Percentiles rank a stretch among this genome's conserved stretches.
These are phyloP conservation scores for Globisporangium perplexum DNA, from an alignment of 352 stramenopile genomes.

Conservation along the genomic window DNA sequence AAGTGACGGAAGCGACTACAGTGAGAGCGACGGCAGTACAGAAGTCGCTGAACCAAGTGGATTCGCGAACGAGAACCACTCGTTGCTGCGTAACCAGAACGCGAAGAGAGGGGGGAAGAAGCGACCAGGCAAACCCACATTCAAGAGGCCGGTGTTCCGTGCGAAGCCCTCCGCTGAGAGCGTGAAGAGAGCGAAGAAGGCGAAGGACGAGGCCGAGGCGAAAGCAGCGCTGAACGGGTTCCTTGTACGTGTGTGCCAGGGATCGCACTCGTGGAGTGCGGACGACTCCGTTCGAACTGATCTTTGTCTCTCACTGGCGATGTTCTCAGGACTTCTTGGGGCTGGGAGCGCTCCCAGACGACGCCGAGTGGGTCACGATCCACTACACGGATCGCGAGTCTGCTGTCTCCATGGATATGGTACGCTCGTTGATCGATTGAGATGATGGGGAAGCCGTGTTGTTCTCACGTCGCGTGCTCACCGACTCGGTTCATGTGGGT, in stretches of 20 bases:
- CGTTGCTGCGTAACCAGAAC: conserved; percentile 27
- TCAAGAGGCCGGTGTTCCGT: conserved; percentile 20
- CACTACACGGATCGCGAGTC: conserved; percentile 72
- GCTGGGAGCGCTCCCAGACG: conserved; percentile 64
- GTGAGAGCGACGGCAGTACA: neutral
- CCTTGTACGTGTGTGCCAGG: conserved; percentile 17
- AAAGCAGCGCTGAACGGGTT: conserved; percentile 57
- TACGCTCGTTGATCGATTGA: conserved; percentile 1
- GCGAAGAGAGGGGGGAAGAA: conserved; percentile 12
- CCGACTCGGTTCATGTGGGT: too few relatives aligned
- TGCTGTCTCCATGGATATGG: conserved; percentile 59
- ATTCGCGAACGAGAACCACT: conserved; percentile 33
- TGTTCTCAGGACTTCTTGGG: conserved; percentile 53
- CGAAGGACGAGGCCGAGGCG: conserved; percentile 49
- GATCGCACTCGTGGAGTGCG: too few relatives aligned
- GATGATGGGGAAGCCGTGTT: neutral
- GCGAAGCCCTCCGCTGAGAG: conserved; percentile 17
- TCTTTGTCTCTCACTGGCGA: neutral
- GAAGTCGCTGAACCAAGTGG: conserved; percentile 2
- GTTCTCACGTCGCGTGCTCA: too few relatives aligned
- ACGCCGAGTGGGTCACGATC: conserved; percentile 72
- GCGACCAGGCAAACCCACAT: conserved; percentile 8
- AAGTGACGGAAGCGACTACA: neutral
- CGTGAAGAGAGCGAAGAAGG: conserved; percentile 21
- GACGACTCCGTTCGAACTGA: too few relatives aligned